Evolutionary conservation across 805 yeast species (phyloP), one percentile per base, ranked within the genome.

Genomic region (Metschnikowia colocasiae): DNA sequence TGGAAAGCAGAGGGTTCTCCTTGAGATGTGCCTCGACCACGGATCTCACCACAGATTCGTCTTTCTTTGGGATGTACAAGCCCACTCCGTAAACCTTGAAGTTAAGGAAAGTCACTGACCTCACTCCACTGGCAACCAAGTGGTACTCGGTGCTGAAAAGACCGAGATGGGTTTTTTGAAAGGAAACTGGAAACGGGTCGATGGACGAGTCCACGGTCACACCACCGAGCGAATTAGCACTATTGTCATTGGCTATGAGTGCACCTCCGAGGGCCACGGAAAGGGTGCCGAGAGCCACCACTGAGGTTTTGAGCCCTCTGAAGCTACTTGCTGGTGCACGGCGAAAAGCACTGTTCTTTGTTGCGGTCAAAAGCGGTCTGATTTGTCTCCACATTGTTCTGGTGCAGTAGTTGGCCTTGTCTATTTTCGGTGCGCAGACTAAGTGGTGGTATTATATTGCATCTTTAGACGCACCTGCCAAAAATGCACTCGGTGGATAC

Each of bases 31-130:
- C 42, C 4, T 27, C 13, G 7, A 51, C 41, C 10, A 54, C 45
- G 3, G 53, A 25, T 19, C 31, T 45, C 34, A 51, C 48, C 31
- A 46, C 48, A 16, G 27, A 30, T 13, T 73, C 57, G 58, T 89
- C 96, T 0, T 77, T 74, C 6, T 73, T 62, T 5, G 89, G 84
- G 34, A 87, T 71, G 61, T 92, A 92, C 6, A 94, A 68, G 0
- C 96, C 98, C 32, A 87, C 72, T 0, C 88, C 95, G 61, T 92
- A 92, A 1, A 94, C 97, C 57, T 82, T 88, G 71, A 94, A 81
- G 22, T 77, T 75, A 35, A 91, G 57, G 59, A 94, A 87, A 0
- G 97, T 87, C 16, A 92, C 97, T 0, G 85, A 70, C 59, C 98
- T 75, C 2, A 82, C 79, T 1, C 99, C 98, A 47, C 79, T 76